Evolutionary conservation across 495 filamentous ascomycete species (phyloP), one percentile per base, ranked within the genome.

Genomic region (Pyrenula massariospora): DNA sequence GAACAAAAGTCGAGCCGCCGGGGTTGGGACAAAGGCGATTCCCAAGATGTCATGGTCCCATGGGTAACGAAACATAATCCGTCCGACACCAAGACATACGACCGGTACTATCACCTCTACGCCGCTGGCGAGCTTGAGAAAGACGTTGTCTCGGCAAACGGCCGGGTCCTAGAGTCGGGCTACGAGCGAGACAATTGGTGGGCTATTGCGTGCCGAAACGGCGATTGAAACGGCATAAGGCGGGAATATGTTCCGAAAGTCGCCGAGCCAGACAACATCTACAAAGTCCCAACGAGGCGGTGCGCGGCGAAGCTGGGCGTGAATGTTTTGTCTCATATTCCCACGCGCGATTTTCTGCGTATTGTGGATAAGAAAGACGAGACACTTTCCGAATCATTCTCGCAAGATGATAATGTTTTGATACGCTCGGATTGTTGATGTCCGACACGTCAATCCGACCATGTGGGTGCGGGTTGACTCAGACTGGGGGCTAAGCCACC

Each of bases 101-200:
- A 95, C 69, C 80, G 93, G 57, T 98, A 95, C 66, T 98, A 98
- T 65, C 93, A 98, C 73, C 76, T 98, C 10, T 98, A 95, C 71
- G 76, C 84, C 51, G 80, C 85, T 62, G 88, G 86, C 22, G 93
- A 98, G 69, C 70, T 98, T 64, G 91, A 96, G 64, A 75, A 80
- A 42, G 89, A 98, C 68, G 80, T 95, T 57, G 63, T 65, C 48
- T 74, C 71, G 23, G 93, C 89, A 50, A 91, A 89, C 25, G 93
- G 93, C 31, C 67, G 65, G 52, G 81, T 96, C 19, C 58, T 92
- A 48, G 84, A 85, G 59, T 85, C 84, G 56, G 93, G 93, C 24
- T 98, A 96, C 73, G 93, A 98, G 65, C 93, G 83, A 69, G 93
- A 98, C 61, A 98, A 98, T 75, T 97, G 93, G 93, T 98, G 93